A percentile compares a stretch with the other conserved stretches of the same genome.
Evolutionary conservation across 192 early-diverging fungal genomes (phyloP).

Genomic region (Entomortierella lignicola): DNA sequence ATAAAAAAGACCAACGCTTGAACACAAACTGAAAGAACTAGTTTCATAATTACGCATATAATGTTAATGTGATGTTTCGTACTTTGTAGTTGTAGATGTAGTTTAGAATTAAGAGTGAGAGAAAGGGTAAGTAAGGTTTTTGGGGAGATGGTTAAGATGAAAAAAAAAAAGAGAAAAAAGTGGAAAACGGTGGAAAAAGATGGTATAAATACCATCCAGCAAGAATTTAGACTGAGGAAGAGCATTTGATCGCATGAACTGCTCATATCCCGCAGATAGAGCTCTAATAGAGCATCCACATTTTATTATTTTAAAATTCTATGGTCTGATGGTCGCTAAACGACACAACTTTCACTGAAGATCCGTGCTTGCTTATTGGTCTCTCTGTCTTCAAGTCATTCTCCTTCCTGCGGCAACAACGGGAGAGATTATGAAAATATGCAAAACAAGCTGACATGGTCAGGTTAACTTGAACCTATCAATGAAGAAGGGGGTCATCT

Average conservation of each 20-base stretch:
- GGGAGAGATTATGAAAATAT: no score
- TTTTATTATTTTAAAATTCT: no score
- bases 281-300: no score
- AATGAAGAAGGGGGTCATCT: background rate
- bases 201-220: conserved; percentile 1
- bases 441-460: background rate
- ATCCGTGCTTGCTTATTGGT: conserved; percentile 1
- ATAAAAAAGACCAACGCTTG: background rate
- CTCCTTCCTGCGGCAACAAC: no score
- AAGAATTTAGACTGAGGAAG: background rate
- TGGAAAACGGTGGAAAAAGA: conserved; percentile 13
- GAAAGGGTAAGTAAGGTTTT: conserved; percentile 7
- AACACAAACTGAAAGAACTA: background rate
- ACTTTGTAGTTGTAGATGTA: conserved; percentile 14
- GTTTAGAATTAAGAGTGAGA: conserved; percentile 13
- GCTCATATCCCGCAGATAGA: no score
- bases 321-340: background rate
- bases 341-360: background rate
- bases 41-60: background rate
- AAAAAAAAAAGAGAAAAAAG: background rate
- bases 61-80: no score
- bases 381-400: background rate
- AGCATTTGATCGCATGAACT: conserved; percentile 2
- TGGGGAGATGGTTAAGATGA: no score
- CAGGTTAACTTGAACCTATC: background rate